Conservation (phyloP, 345 rosid genomes). For the Sisymbrium altissimum region DNA sequence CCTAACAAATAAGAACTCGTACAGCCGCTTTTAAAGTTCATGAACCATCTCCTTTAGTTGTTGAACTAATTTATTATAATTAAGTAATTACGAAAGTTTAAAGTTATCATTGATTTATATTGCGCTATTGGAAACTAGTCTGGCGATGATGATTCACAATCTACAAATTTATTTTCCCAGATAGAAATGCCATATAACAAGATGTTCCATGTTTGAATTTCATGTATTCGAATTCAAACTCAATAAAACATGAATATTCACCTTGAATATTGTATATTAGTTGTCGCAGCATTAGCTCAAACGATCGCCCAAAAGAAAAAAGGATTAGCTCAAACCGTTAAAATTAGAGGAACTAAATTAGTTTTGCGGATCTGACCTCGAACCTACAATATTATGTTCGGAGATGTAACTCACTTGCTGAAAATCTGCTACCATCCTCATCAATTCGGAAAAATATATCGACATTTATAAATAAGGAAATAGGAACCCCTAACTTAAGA, state of each 20-base stretch:
- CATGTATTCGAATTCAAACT: not conserved
- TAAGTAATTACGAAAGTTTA: not conserved
- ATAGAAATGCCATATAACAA: not conserved
- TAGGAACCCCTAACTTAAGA: too few species aligned
- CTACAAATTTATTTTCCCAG: not conserved
- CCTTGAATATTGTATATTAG: too few species aligned
- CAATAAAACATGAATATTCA: not conserved
- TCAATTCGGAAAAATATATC: too few species aligned
- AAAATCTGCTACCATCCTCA: too few species aligned
- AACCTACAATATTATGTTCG: too few species aligned
- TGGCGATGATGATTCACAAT: not conserved
- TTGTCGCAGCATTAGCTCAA: too few species aligned
- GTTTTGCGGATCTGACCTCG: too few species aligned
- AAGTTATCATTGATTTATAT: not conserved
- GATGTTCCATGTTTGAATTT: not conserved
- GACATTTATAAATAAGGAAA: too few species aligned
- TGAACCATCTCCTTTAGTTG: constrained; percentile 34
- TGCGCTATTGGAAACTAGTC: not conserved
- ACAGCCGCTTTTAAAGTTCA: constrained; percentile 28
- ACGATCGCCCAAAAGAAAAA: too few species aligned
- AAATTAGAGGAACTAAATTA: too few species aligned
- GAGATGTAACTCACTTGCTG: too few species aligned
- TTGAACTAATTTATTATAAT: not conserved
- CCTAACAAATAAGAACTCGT: constrained; percentile 13
- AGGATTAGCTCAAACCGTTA: too few species aligned